Percentiles rank a stretch among this genome's conserved stretches.
phyloP scores from a whole-genome alignment of 495 filamentous ascomycete genomes.

The Rhizodiscina lignyota region DNA sequence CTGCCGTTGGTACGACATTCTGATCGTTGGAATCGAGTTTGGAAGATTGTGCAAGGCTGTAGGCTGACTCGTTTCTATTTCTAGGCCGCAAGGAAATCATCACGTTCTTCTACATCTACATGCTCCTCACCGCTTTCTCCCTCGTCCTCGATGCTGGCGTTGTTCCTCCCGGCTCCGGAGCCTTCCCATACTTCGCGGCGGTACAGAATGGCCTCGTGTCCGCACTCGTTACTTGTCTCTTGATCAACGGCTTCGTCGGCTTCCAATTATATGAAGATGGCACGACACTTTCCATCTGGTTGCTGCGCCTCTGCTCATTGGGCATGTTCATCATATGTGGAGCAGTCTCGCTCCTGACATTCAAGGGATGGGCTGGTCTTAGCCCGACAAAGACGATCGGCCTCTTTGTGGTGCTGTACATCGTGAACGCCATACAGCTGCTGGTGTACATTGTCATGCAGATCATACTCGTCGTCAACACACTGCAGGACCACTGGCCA shows the following conservation, averaged over 20 bases:
- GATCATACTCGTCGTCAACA: slow-evolving; percentile 72
- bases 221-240: slow-evolving; percentile 69
- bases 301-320: slow-evolving; percentile 59
- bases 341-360: slow-evolving; percentile 76
- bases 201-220: slow-evolving; percentile 83
- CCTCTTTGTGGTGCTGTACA: slow-evolving; percentile 82
- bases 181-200: slow-evolving; percentile 84
- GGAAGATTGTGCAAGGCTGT: no score
- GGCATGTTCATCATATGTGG: slow-evolving; percentile 78
- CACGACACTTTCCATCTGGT: slow-evolving; percentile 88
- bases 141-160: slow-evolving; percentile 89
- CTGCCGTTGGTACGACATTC: slow-evolving; percentile 92
- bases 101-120: slow-evolving; percentile 93
- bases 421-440: slow-evolving; percentile 76
- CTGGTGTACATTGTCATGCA: slow-evolving; percentile 80
- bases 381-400: slow-evolving; percentile 72
- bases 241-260: slow-evolving; percentile 96
- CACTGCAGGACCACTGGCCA: slow-evolving; percentile 90
- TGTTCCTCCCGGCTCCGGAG: slow-evolving; percentile 57
- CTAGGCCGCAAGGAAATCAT: slow-evolving; percentile 95
- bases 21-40: slow-evolving; percentile 12
- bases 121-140: slow-evolving; percentile 74
- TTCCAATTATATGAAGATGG: slow-evolving; percentile 99
- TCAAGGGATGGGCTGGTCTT: slow-evolving; percentile 81
- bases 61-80: neutral